phyloP scores from a whole-genome alignment of 2,329 filamentous ascomycete genomes.

The Fusarium citri region DNA sequence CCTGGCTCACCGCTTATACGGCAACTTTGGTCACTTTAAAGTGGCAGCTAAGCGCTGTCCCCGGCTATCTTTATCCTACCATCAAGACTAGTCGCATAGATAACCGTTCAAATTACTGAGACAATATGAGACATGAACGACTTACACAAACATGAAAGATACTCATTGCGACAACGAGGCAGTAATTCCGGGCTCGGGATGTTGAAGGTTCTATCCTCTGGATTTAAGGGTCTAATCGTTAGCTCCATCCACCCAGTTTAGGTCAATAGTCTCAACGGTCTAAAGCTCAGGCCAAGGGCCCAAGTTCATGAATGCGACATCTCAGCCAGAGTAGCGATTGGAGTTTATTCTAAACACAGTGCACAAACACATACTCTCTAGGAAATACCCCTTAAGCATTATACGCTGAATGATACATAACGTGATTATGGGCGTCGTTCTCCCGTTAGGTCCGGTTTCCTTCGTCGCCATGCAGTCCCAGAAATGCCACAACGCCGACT shows the following conservation, averaged over 20 bases:
- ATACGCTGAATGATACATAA: constrained; percentile 30
- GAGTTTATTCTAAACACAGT: too few relatives aligned
- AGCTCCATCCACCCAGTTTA: not conserved
- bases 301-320: constrained; percentile 1
- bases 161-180: not conserved
- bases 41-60: not conserved
- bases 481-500: constrained; percentile 49
- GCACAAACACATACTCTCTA: not conserved
- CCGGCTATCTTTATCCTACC: not conserved
- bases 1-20: constrained; percentile 8
- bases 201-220: not conserved
- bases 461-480: constrained; percentile 44
- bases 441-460: constrained; percentile 19
- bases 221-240: not conserved
- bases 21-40: not conserved
- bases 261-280: constrained; percentile 1
- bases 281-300: constrained; percentile 27
- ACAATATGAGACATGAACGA: constrained; percentile 10
- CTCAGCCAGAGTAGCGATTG: constrained; percentile 6
- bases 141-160: constrained; percentile 11
- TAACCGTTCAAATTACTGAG: not conserved
- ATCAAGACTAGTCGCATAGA: not conserved
- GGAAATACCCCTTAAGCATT: constrained; percentile 19
- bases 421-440: constrained; percentile 35
- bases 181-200: not conserved